Base-by-base conservation (phyloP, 23 red algal species). In the Chondrus crispus region DNA sequence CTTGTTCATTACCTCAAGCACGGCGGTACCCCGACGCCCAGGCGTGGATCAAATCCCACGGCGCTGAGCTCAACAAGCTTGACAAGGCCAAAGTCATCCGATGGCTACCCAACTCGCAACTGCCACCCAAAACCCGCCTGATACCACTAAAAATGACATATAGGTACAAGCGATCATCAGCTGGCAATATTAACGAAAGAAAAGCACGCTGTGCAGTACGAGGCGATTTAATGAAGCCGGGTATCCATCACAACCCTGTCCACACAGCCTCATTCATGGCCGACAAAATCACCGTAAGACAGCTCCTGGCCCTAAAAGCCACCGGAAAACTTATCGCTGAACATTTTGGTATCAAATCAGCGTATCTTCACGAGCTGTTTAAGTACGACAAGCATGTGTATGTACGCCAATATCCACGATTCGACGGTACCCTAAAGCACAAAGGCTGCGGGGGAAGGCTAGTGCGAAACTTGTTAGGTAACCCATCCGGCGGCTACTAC, bases 221-320 rank as follows among this genome's bases (percentile, higher is more conserved):
- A 36, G 87, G 87, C 6, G 87, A 91, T 60, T 2, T 64, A 14
- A 81, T 91, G 73, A 91, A 81, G 68, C 87, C 87, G 44, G 57
- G 75, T 16, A 6, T 81, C 10, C 87, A 91, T 46, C 81, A 80
- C 71, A 52, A 91, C 50, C 40, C 87, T 14, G 12, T 22, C 32
- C 52, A 81, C 40, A 91, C 72, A 12, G 68, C 87, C 18, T 60
- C 64, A 20, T 62, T 30, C 46, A 88, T 44, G 20, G 84, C 41
- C 8, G 44, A 88, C 66, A 33, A 45, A 14, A 62, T 45, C 28
- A 60, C 70, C 18, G 44, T 58, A 55, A 44, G 84, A 22, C 1
- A 74, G 44, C 44, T 88, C 22, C 13, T 75, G 14, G 84, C 84
- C 9, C 64, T 75, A 8, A 28, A 74, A 20, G 84, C 84, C 60